These are phyloP conservation scores for Chytriomyces hyalinus DNA, from an alignment of 192 early-diverging fungal species.

Conservation along the genomic window DNA sequence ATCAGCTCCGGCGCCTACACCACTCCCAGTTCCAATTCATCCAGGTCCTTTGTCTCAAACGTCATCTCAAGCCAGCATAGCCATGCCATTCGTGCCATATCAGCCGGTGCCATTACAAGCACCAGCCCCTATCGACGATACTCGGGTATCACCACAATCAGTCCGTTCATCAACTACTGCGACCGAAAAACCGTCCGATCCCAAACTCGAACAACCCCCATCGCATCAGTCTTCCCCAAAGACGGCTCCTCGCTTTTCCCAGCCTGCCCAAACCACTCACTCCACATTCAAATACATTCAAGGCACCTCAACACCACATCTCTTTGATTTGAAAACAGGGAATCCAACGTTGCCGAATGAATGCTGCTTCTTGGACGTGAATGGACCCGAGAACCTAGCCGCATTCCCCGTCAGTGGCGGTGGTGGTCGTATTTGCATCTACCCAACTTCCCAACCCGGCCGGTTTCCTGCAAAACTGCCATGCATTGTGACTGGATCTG, in stretches of 20 bases:
- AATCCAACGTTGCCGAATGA: slow-evolving; percentile 61
- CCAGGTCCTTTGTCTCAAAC: neutral
- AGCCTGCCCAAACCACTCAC: slow-evolving; percentile 27
- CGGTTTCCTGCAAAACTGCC: slow-evolving; percentile 68
- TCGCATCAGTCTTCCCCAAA: neutral
- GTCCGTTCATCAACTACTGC: no score
- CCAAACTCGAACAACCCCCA: neutral
- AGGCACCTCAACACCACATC: slow-evolving; percentile 49
- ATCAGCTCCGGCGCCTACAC: neutral
- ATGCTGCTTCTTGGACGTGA: slow-evolving; percentile 62
- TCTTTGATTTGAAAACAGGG: slow-evolving; percentile 64
- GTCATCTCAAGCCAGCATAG: neutral
- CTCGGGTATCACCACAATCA: neutral
- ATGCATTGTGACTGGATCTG: slow-evolving; percentile 61
- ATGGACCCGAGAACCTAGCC: slow-evolving; percentile 55
- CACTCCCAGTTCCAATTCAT: neutral
- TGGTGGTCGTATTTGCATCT: slow-evolving; percentile 80
- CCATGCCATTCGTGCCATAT: neutral
- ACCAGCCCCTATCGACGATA: neutral
- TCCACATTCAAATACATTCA: slow-evolving; percentile 53
- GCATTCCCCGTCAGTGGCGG: slow-evolving; percentile 76
- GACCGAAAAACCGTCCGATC: no score
- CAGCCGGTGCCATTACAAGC: neutral
- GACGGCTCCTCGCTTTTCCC: neutral
- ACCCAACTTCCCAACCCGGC: slow-evolving; percentile 65